These are phyloP conservation scores for Microsporum canis DNA, from an alignment of 2,329 filamentous ascomycete genomes.

Conservation along the genomic window DNA sequence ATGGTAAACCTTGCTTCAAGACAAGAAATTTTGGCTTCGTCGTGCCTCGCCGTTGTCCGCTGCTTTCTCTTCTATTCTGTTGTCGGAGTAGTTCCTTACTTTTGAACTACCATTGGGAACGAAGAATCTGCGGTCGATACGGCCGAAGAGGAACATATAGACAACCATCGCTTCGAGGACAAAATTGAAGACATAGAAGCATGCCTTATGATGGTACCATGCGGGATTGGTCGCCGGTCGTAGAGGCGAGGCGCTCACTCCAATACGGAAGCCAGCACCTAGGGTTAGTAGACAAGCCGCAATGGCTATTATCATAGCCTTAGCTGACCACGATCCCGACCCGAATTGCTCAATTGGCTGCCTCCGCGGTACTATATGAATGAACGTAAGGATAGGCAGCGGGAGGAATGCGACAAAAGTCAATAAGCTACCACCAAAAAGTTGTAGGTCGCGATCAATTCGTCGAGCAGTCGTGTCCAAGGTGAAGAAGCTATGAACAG, in stretches of 20 bases:
- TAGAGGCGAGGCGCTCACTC: slow-evolving; percentile 43
- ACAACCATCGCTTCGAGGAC: slow-evolving; percentile 60
- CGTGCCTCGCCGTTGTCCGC: not conserved
- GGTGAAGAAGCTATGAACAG: slow-evolving; percentile 58
- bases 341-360: slow-evolving; percentile 52
- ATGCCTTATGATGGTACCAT: slow-evolving; percentile 59
- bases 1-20: not conserved
- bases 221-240: slow-evolving; percentile 46
- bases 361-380: slow-evolving; percentile 38
- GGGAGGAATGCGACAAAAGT: slow-evolving; percentile 57
- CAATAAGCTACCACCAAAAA: slow-evolving; percentile 51
- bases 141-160: slow-evolving; percentile 51
- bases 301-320: slow-evolving; percentile 52
- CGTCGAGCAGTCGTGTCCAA: slow-evolving; percentile 40
- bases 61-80: not conserved
- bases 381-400: slow-evolving; percentile 43
- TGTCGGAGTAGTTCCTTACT: slow-evolving; percentile 8
- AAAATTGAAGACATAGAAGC: slow-evolving; percentile 74
- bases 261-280: slow-evolving; percentile 59
- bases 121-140: slow-evolving; percentile 66
- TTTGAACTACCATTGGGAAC: slow-evolving; percentile 54
- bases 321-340: slow-evolving; percentile 53
- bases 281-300: slow-evolving; percentile 51
- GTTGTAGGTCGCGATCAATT: slow-evolving; percentile 52
- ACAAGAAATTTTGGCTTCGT: not conserved